A percentile compares a stretch with the other conserved stretches of the same genome.
Conservation (phyloP, 345 rosid genomes). For the Brassica incana region DNA sequence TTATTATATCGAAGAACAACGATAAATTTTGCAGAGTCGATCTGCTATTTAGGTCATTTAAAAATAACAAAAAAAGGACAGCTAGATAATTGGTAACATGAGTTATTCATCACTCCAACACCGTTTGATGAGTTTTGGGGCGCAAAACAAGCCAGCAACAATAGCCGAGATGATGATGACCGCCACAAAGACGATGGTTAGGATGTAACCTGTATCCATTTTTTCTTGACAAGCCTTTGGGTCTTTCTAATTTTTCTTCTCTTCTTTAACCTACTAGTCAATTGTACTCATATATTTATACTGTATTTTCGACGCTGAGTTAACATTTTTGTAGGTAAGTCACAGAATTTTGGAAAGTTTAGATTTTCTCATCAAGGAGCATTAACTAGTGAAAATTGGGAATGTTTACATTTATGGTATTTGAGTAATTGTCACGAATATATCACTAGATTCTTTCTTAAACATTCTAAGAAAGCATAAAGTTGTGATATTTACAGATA, state of each 20-base stretch:
- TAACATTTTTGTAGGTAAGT: not conserved
- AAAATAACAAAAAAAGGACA: not conserved
- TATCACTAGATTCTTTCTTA: not conserved
- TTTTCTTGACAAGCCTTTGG: not conserved
- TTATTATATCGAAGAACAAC: not conserved
- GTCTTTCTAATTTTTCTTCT: not conserved
- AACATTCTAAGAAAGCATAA: not conserved
- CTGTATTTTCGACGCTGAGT: not conserved
- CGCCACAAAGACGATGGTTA: not conserved
- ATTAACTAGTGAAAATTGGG: not conserved
- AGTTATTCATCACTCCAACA: not conserved
- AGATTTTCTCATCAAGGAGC: not conserved
- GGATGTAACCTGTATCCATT: not conserved
- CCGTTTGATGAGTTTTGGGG: not conserved
- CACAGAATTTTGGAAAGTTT: not conserved
- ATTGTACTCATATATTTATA: not conserved
- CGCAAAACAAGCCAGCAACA: not conserved
- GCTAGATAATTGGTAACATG: not conserved
- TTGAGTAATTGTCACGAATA: not conserved
- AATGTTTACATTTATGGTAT: not conserved
- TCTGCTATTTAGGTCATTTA: not conserved
- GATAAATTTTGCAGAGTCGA: not conserved
- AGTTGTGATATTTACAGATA: not conserved
- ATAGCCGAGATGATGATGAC: not conserved
- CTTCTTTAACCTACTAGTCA: not conserved